phyloP scores from a whole-genome alignment of 306 rosid species.

The Myrica gale region DNA sequence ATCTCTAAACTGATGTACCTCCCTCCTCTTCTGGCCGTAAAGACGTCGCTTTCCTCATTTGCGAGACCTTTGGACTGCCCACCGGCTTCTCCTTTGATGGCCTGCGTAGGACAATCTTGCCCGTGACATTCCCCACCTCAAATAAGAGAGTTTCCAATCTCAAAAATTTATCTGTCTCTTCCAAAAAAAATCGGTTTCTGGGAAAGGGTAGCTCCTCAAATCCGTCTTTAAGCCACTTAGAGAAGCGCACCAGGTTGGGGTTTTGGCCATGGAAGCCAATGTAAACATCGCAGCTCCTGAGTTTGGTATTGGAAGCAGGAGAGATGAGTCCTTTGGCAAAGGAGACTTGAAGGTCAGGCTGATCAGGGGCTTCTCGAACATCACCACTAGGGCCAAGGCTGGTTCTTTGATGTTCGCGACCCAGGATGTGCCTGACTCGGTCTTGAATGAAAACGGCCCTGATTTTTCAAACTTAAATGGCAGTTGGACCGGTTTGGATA shows the following conservation, averaged over 20 bases:
- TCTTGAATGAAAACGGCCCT: conserved; percentile 82
- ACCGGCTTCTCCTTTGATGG: too few relatives aligned
- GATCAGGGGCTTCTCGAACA: conserved; percentile 95
- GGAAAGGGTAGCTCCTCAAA: too few relatives aligned
- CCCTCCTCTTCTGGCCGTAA: too few relatives aligned
- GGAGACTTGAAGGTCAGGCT: conserved; percentile 64
- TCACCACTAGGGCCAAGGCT: conserved; percentile 69
- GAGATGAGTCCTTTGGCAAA: conserved; percentile 65
- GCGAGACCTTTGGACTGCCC: too few relatives aligned
- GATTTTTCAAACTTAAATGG: conserved; percentile 68
- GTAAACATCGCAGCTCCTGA: conserved; percentile 75
- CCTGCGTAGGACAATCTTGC: too few relatives aligned
- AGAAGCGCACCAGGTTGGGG: conserved; percentile 59
- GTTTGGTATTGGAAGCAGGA: conserved; percentile 58
- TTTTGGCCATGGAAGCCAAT: conserved; percentile 80
- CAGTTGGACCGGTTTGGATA: conserved; percentile 65
- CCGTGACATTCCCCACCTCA: too few relatives aligned
- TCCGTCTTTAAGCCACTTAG: too few relatives aligned
- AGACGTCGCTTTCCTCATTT: too few relatives aligned
- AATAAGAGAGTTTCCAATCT: too few relatives aligned
- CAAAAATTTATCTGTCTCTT: too few relatives aligned
- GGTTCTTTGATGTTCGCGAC: conserved; percentile 83
- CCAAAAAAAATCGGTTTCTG: too few relatives aligned
- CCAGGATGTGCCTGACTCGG: conserved; percentile 87
- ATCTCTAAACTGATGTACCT: too few relatives aligned